phyloP scores from a whole-genome alignment of 257 asterid species.

The Datura wrightii region DNA sequence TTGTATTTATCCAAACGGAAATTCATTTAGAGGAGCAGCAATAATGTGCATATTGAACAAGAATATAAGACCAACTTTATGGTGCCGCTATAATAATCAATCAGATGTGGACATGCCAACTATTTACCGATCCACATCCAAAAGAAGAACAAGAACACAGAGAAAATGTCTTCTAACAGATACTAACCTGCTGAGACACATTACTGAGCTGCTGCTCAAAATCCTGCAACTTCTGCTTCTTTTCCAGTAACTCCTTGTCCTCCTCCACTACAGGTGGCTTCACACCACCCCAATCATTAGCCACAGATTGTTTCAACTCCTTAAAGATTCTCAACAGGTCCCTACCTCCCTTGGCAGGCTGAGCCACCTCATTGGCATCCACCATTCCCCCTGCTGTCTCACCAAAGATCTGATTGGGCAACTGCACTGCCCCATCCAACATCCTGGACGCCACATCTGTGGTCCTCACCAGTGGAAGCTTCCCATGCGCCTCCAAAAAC shows the following conservation, averaged over 20 bases:
- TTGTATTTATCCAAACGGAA: constrained; percentile 23
- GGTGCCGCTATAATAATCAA: neutral
- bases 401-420: constrained; percentile 64
- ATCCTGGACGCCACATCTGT: constrained; percentile 69
- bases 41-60: constrained; percentile 17
- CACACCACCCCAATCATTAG: constrained; percentile 88
- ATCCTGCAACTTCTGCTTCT: constrained; percentile 72
- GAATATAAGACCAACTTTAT: constrained; percentile 2
- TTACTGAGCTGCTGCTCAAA: constrained; percentile 83
- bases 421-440: constrained; percentile 68
- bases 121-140: neutral
- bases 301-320: constrained; percentile 88
- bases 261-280: constrained; percentile 81
- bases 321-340: constrained; percentile 75
- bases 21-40: neutral
- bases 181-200: constrained; percentile 89
- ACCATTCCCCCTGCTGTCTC: constrained; percentile 46
- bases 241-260: constrained; percentile 81
- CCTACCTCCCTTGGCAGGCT: constrained; percentile 80
- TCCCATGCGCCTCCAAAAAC: constrained; percentile 63
- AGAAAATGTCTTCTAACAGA: neutral
- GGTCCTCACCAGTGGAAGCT: constrained; percentile 57
- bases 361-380: constrained; percentile 58
- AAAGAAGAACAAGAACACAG: neutral
- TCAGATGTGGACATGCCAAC: neutral